phyloP scores from a whole-genome alignment of 345 rosid species.

The Salix koriyanagi region DNA sequence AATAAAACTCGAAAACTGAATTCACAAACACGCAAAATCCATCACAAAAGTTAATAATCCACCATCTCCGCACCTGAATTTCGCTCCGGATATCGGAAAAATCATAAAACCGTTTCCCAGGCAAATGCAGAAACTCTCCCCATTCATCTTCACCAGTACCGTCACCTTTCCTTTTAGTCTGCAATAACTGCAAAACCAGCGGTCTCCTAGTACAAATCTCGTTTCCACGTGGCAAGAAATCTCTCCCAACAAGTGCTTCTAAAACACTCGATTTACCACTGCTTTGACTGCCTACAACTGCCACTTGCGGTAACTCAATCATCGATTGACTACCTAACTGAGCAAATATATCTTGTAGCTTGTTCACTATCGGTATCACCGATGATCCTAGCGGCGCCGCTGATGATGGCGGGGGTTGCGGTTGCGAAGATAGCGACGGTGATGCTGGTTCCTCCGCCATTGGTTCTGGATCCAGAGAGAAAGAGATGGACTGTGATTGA shows the following conservation, averaged over 20 bases:
- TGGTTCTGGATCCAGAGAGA: background rate
- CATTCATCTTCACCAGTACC: slow-evolving; percentile 84
- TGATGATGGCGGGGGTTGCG: slow-evolving; percentile 8
- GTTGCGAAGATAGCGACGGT: slow-evolving; percentile 7
- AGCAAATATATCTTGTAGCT: slow-evolving; percentile 92
- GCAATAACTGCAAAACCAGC: slow-evolving; percentile 88
- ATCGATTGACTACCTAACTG: slow-evolving; percentile 88
- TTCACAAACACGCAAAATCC: background rate
- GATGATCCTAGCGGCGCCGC: slow-evolving; percentile 60
- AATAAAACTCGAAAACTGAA: background rate
- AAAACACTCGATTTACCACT: slow-evolving; percentile 99
- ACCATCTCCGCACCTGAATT: slow-evolving; percentile 53
- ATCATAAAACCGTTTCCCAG: slow-evolving; percentile 69
- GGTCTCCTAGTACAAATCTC: slow-evolving; percentile 98
- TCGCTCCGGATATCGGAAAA: slow-evolving; percentile 93
- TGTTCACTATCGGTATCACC: slow-evolving; percentile 89
- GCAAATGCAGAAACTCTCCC: slow-evolving; percentile 92
- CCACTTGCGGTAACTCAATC: slow-evolving; percentile 96
- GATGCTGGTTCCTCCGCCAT: slow-evolving; percentile 32
- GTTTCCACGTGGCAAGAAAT: slow-evolving; percentile 85
- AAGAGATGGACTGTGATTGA: background rate
- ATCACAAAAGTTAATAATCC: background rate
- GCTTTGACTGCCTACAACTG: slow-evolving; percentile 97
- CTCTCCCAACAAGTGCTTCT: slow-evolving; percentile 95
- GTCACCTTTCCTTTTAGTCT: slow-evolving; percentile 58